phyloP scores from a whole-genome alignment of 2,329 filamentous ascomycete genomes.

The Colletotrichum somersetense region DNA sequence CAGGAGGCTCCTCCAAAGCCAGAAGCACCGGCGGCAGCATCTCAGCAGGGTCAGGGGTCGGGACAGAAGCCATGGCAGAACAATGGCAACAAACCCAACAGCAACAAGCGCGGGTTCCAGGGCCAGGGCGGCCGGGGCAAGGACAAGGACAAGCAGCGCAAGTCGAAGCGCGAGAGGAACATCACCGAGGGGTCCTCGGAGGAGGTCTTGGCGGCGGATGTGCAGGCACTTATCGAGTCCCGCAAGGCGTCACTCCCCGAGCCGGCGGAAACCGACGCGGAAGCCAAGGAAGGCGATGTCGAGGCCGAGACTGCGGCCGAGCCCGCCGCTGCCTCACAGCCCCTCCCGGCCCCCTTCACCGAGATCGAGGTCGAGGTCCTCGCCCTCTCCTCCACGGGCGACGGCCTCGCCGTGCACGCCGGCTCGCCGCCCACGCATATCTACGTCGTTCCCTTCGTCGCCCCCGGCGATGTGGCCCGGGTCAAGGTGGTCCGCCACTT shows the following conservation, averaged over 20 bases:
- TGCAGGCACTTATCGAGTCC: conserved; percentile 66
- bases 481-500: conserved; percentile 85
- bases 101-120: conserved; percentile 42
- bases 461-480: conserved; percentile 85
- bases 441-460: conserved; percentile 89
- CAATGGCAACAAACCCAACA: conserved; percentile 31
- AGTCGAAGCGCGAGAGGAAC: conserved; percentile 69
- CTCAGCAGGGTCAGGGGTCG: conserved; percentile 25
- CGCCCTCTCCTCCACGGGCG: conserved; percentile 90
- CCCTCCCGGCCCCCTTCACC: conserved; percentile 74
- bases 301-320: conserved; percentile 31
- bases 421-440: conserved; percentile 72
- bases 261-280: conserved; percentile 46
- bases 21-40: neutral
- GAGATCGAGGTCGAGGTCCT: conserved; percentile 87
- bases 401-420: conserved; percentile 83
- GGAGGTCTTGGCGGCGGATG: conserved; percentile 74
- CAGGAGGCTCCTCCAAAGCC: conserved; percentile 28
- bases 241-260: conserved; percentile 51
- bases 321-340: conserved; percentile 1
- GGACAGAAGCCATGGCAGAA: conserved; percentile 29
- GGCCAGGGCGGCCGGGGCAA: conserved; percentile 41
- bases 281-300: conserved; percentile 45
- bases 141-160: conserved; percentile 58
- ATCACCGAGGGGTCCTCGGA: conserved; percentile 74